phyloP scores from a whole-genome alignment of 108 stramenopile genomes.

The Aureococcus anophagefferens region DNA sequence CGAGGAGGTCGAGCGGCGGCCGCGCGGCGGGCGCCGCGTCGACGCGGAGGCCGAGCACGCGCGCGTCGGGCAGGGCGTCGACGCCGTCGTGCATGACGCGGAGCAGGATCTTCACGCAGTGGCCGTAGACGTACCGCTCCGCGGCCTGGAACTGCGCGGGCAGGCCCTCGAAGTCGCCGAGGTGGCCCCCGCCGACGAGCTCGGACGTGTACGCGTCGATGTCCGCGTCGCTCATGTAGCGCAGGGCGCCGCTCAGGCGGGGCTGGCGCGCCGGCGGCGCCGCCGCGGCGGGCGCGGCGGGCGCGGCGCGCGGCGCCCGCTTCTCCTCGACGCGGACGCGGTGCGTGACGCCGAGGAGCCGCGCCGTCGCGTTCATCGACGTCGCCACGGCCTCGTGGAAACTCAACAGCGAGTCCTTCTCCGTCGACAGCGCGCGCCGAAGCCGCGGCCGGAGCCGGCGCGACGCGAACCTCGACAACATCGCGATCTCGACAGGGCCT shows the following conservation, averaged over 20 bases:
- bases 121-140: neutral
- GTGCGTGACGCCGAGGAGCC: neutral
- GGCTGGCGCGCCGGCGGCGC: neutral
- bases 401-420: neutral
- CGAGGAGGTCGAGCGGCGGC: neutral
- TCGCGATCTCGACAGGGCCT: too few relatives aligned
- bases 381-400: neutral
- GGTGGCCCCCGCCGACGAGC: neutral
- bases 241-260: neutral
- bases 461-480: too few relatives aligned
- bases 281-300: neutral
- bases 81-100: neutral
- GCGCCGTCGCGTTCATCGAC: neutral
- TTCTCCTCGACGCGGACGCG: neutral
- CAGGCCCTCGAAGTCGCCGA: neutral
- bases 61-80: neutral
- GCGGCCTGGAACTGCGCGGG: neutral
- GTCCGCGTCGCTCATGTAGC: neutral
- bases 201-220: neutral
- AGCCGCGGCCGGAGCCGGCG: too few relatives aligned
- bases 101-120: neutral
- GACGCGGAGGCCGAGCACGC: neutral
- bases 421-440: too few relatives aligned
- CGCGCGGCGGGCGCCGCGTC: neutral
- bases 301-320: neutral